phyloP scores from a whole-genome alignment of 345 rosid species.

The Camelina neglecta region DNA sequence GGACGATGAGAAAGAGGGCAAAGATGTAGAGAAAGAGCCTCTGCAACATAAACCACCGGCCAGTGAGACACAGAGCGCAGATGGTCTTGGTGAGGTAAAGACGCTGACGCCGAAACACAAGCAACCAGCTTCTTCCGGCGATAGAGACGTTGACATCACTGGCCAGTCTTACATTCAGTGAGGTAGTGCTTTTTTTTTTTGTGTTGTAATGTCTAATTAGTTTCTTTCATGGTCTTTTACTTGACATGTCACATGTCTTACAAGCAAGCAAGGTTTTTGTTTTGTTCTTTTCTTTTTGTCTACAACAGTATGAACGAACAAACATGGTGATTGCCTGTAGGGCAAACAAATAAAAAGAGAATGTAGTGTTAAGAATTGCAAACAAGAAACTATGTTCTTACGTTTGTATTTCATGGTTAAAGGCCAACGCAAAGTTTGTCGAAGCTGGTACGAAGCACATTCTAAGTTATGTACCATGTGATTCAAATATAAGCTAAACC shows the following conservation, averaged over 20 bases:
- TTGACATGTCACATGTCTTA: too few relatives aligned
- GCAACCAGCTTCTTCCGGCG: conserved; percentile 64
- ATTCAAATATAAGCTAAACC: background rate
- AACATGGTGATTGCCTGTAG: too few relatives aligned
- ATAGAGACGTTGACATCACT: conserved; percentile 65
- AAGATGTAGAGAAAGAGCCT: conserved; percentile 20
- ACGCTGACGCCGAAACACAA: conserved; percentile 47
- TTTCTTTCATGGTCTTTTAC: background rate
- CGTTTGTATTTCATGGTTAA: background rate
- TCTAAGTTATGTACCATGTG: background rate
- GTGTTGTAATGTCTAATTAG: background rate
- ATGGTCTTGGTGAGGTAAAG: conserved; percentile 52
- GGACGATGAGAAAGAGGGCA: conserved; percentile 43
- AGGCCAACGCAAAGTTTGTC: background rate
- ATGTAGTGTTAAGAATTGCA: too few relatives aligned
- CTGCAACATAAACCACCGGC: conserved; percentile 47
- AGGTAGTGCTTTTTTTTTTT: background rate
- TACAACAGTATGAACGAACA: too few relatives aligned
- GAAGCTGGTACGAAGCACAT: background rate
- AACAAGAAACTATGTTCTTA: background rate
- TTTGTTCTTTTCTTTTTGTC: too few relatives aligned
- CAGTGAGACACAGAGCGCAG: conserved; percentile 68
- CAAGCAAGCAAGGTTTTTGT: background rate
- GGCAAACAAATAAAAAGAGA: too few relatives aligned
- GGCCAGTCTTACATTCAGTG: conserved; percentile 76